These are phyloP conservation scores for Arabidopsis lyrata DNA, from an alignment of 441 rosid species.

Conservation along the genomic window DNA sequence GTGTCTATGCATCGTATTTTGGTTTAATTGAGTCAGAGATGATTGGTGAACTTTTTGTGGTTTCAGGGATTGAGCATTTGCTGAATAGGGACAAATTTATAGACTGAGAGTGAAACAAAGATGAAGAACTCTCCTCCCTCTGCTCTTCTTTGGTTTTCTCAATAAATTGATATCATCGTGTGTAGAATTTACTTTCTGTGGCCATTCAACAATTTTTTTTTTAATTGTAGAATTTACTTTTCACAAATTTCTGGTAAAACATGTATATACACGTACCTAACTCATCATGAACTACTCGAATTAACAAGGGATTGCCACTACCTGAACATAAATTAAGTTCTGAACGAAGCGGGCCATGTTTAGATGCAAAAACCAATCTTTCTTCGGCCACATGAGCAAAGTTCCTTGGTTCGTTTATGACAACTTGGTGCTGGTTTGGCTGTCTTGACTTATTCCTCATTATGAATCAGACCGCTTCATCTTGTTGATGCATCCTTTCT, in stretches of 20 bases:
- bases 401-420: constrained; percentile 14
- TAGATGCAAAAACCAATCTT: constrained; percentile 24
- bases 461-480: constrained; percentile 6
- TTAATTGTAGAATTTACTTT: neutral
- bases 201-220: too few relatives aligned
- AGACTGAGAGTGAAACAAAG: neutral
- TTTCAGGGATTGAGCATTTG: constrained; percentile 69
- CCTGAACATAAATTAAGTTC: constrained; percentile 8
- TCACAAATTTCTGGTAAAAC: neutral
- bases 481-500: constrained; percentile 10
- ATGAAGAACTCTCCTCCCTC: neutral
- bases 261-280: constrained; percentile 11
- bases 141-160: constrained; percentile 27
- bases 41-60: constrained; percentile 2
- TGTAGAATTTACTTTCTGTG: neutral
- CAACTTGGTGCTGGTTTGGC: constrained; percentile 11
- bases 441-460: constrained; percentile 3
- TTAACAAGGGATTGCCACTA: constrained; percentile 13
- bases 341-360: constrained; percentile 26
- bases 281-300: neutral
- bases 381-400: constrained; percentile 24
- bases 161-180: neutral
- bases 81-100: constrained; percentile 52
- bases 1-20: neutral
- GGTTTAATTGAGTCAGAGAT: neutral